These are phyloP conservation scores for Nemania serpens DNA, from an alignment of 2,329 filamentous ascomycete species.

Conservation along the genomic window DNA sequence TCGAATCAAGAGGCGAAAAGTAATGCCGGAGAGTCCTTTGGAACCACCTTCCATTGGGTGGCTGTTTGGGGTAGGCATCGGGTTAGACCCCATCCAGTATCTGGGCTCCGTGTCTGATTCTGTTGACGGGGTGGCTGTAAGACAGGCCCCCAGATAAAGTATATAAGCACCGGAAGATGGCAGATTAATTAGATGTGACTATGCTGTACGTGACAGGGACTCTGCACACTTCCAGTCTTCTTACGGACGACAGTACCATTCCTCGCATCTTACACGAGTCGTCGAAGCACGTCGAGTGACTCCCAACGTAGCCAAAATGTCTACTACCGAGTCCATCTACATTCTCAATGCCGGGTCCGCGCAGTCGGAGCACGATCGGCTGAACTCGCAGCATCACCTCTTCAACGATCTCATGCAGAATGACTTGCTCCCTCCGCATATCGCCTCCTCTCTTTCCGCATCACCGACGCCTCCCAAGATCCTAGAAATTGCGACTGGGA, in stretches of 20 bases:
- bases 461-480: conserved; percentile 17
- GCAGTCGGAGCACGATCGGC: conserved; percentile 16
- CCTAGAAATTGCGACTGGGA: conserved; percentile 24
- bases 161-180: no score
- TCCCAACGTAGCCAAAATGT: not conserved
- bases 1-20: no score
- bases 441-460: conserved; percentile 8
- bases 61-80: no score
- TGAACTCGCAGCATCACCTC: conserved; percentile 22
- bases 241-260: not conserved
- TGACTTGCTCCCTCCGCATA: conserved; percentile 23
- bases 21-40: no score
- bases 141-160: no score
- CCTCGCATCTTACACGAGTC: not conserved
- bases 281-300: not conserved
- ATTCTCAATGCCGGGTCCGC: conserved; percentile 23
- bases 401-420: conserved; percentile 23
- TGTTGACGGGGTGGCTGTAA: no score
- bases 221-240: not conserved
- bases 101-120: no score
- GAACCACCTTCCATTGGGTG: no score
- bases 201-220: not conserved
- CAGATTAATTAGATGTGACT: no score
- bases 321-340: conserved; percentile 20
- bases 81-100: no score